Evolutionary conservation across 2,329 filamentous ascomycete species (phyloP).

Genomic region (Lithohypha guttulata): DNA sequence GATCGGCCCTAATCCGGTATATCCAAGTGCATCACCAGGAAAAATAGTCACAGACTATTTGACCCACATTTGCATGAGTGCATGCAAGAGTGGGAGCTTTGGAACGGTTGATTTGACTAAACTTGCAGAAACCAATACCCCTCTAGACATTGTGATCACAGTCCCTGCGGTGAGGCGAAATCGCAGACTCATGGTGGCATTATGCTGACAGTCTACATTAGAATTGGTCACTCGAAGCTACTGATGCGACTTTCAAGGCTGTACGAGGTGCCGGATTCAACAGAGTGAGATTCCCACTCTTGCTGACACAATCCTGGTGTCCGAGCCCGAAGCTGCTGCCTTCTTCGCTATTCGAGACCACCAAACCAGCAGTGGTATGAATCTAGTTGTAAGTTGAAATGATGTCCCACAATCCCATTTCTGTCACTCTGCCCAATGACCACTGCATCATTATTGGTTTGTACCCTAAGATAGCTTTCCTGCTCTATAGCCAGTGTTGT

Average conservation of each 20-base stretch:
- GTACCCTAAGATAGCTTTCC: too few species aligned
- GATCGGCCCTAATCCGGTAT: constrained; percentile 13
- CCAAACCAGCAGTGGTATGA: background rate
- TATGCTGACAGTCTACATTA: constrained; percentile 6
- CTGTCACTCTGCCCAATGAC: too few species aligned
- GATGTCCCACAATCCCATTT: too few species aligned
- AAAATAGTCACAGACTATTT: constrained; percentile 25
- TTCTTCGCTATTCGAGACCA: constrained; percentile 1
- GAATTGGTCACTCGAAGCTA: constrained; percentile 25
- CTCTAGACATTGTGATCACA: constrained; percentile 25
- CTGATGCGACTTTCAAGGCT: constrained; percentile 24
- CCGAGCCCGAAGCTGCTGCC: constrained; percentile 26
- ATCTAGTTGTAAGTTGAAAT: background rate
- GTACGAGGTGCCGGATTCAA: constrained; percentile 24
- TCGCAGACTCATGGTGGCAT: background rate
- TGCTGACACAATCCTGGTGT: constrained; percentile 21
- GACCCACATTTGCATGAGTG: constrained; percentile 19
- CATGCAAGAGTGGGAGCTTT: constrained; percentile 13
- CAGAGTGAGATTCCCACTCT: constrained; percentile 21
- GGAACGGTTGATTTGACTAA: constrained; percentile 1
- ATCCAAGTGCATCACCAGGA: constrained; percentile 22
- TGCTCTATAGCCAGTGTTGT: too few species aligned
- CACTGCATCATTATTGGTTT: too few species aligned
- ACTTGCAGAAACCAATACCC: constrained; percentile 9
- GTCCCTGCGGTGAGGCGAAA: constrained; percentile 9